Evolutionary conservation across 2,329 filamentous ascomycete species (phyloP), one percentile per base, ranked within the genome.

Genomic region (Helicocarpus griseus): DNA sequence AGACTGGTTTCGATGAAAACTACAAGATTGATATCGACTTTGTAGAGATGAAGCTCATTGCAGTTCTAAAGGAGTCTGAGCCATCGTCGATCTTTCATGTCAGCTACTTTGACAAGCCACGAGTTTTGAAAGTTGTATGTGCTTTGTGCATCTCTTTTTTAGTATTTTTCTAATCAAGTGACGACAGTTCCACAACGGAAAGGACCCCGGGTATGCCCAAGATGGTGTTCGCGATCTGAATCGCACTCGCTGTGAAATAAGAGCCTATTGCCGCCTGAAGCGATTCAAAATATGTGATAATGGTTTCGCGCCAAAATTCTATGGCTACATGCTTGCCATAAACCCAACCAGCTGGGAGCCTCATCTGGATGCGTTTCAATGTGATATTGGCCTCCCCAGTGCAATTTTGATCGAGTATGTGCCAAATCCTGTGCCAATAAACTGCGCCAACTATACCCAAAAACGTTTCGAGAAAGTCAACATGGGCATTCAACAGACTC

Each of bases 121-220:
- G 48, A 26, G 53, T 56, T 40, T 17, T 56, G 50, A 55, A 57
- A 57, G 40, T 57, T 53, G 55, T 55, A 53, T 46, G 53, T 53
- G 29, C 35, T n/a, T 41, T 31, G 24, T 31, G 24, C 36, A 33
- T 48, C 2, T 13, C 50, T 38, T 14, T 6, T 45, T 40, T 51
- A n/a, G 44, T 22, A 49, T 40, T 22, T 36, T 28, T 17, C 5
- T 17, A n/a, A 29, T 39, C 29, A 41, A 13, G 38, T 7, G 33
- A 36, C 8, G 8, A 21, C 47, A 55, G 55, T 57, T 57, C 49
- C 53, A 57, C 48, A 55, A 55, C 46, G 48, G 55, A 38, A 21
- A 50, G 44, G 55, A 57, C 45, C 29, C 48, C 5, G 55, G 52
- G 29, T 57, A 54, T 53, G 55, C 53, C 11, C 44, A 53, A 38